A percentile compares a stretch with the other conserved stretches of the same genome.
phyloP scores from a whole-genome alignment of 225 moss, liverwort and hornwort species.

The Rhytidiadelphus loreus region DNA sequence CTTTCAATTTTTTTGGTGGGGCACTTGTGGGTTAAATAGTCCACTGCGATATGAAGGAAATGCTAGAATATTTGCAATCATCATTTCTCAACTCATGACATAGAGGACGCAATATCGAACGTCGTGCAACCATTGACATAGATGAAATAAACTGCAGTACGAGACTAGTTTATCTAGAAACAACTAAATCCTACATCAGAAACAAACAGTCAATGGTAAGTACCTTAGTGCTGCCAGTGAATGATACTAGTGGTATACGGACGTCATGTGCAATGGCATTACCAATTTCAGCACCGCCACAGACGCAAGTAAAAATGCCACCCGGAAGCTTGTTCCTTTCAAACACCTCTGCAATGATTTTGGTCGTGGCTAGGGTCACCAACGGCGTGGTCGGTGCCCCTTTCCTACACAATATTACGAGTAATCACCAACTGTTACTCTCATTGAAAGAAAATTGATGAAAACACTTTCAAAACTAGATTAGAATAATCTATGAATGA shows the following conservation, averaged over 20 bases:
- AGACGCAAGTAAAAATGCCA: slow-evolving; percentile 76
- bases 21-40: not conserved
- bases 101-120: not conserved
- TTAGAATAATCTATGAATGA: not conserved
- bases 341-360: slow-evolving; percentile 70
- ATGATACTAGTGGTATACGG: slow-evolving; percentile 80
- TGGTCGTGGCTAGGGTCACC: slow-evolving; percentile 68
- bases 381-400: slow-evolving; percentile 87
- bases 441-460: not conserved
- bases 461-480: not conserved
- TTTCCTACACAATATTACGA: slow-evolving; percentile 47
- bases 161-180: not conserved
- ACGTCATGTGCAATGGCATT: slow-evolving; percentile 66
- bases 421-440: not conserved
- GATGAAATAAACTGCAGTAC: not conserved
- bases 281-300: slow-evolving; percentile 94
- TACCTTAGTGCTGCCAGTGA: slow-evolving; percentile 98
- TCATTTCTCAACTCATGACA: not conserved
- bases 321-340: slow-evolving; percentile 79
- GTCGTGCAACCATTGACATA: not conserved
- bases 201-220: not conserved
- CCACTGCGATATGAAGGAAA: not conserved
- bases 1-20: too few relatives aligned
- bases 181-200: not conserved
- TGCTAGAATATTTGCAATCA: not conserved